Base-by-base conservation (phyloP, 441 rosid genomes). In the Euphorbia schlechtendalii region DNA sequence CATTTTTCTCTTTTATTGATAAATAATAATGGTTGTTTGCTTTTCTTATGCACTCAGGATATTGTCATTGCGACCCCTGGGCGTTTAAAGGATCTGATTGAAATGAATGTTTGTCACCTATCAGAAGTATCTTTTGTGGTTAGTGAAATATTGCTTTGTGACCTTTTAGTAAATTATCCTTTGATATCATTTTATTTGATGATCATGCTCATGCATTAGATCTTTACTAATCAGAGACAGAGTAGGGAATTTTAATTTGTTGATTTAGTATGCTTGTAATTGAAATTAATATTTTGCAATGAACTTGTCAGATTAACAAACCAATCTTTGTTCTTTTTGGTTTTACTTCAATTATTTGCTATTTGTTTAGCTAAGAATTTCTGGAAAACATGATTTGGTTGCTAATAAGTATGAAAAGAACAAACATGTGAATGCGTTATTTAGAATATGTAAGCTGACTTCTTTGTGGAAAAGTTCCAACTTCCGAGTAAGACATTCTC, bases 31-130 rank as follows among this genome's bases (percentile, higher is more conserved):
- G 36, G 32, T 17, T 1, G 12, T 63, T 13, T 32, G 27, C 56
- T 73, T 67, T 48, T 56, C 30, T 60, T 52, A 2, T 46, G 10
- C 49, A 55, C 28, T 63, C 69, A 93, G 96, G 97, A 93, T 63
- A 79, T 88, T 66, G 87, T 90, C 74, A 82, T 90, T 76, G 97
- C 86, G 75, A 93, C 97, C 17, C 98, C 98, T 27, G 97, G 99
- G 69, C 95, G 96, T 45, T 74, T 93, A 83, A 88, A 80, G 83
- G 97, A 88, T 78, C 72, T 90, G 75, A 88, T 88, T 67, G 95
- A 87, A 61, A 85, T 81, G 83, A 84, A 83, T 46, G 86, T 80
- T 56, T 88, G 94, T 75, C 69, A 68, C 63, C 96, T 93, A 66
- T 68, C 51, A 1, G 96, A 90, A 38, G 91, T 87, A 49, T 89